Percentiles rank a stretch among this genome's conserved stretches.
These are phyloP conservation scores for Scheffersomyces illinoinensis DNA, from an alignment of 1,139 yeast genomes.

Conservation along the genomic window DNA sequence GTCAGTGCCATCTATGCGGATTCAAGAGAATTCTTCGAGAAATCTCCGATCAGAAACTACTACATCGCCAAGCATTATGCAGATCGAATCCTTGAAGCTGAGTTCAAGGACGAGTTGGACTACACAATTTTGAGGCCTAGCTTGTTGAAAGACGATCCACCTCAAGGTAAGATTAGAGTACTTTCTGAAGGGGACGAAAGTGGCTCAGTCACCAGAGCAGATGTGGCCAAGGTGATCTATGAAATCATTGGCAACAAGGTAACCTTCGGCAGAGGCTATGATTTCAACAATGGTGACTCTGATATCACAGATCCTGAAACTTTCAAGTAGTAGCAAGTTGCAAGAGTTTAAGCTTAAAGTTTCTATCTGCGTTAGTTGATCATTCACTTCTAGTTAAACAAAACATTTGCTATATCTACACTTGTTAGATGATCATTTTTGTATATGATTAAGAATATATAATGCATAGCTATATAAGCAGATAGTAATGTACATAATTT, in stretches of 20 bases:
- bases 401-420: not conserved
- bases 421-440: not conserved
- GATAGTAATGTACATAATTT: not conserved
- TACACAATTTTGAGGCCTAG: slow-evolving; percentile 59
- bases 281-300: slow-evolving; percentile 24
- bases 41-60: slow-evolving; percentile 35
- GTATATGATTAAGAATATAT: not conserved
- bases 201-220: slow-evolving; percentile 27
- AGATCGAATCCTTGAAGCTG: slow-evolving; percentile 44
- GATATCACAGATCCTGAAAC: not conserved
- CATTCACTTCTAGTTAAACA: not conserved
- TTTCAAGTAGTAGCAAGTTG: not conserved
- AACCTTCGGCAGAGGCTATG: slow-evolving; percentile 29
- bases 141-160: slow-evolving; percentile 34
- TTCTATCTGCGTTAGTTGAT: not conserved
- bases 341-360: not conserved
- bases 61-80: slow-evolving; percentile 59
- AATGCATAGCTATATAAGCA: not conserved
- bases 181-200: slow-evolving; percentile 10
- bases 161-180: slow-evolving; percentile 37
- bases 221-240: slow-evolving; percentile 30
- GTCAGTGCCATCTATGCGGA: slow-evolving; percentile 61
- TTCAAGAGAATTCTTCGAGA: slow-evolving; percentile 38
- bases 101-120: slow-evolving; percentile 36
- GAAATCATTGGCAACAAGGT: slow-evolving; percentile 18